Base-by-base conservation (phyloP, 2,329 filamentous ascomycete genomes). In the Pseudogymnoascus sp. region DNA sequence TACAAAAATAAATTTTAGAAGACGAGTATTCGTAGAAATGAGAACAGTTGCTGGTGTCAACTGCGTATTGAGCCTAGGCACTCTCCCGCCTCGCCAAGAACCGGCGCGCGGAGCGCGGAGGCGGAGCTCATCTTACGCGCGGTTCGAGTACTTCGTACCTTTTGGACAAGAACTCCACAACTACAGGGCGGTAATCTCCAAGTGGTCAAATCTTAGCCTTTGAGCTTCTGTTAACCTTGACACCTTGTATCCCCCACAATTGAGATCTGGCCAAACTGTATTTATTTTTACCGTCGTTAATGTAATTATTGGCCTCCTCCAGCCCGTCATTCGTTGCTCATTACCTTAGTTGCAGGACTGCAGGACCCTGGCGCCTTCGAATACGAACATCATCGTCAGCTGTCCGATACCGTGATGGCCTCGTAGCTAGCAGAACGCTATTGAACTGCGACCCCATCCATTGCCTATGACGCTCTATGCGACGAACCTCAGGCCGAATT, bases 231-330 rank as follows among this genome's bases (percentile, higher is more conserved):
- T 52, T 52, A 30, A 52, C 45, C 21, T 52, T 23, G 15, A 30
- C 45, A 52, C 45, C 45, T 52, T 52, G 45, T 52, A 52, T 52
- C 45, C 45, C 45, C 45, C 45, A 52, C 45, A 52, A 52, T 52
- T 52, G 45, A 10, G 13, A 30, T 52, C 15, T 19, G 45, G 23
- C 26, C 45, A 52, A 52, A 30, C 45, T 52, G 19, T 52, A 19
- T 52, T 30, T 52, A 30, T 30, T 52, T 30, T 30, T 28, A 52
- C 45, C 45, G 13, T 52, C 45, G 26, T 30, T 52, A 30, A 30
- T 28, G 23, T 48, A 28, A 48, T 52, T 30, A 52, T 52, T 52
- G 45, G 45, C 45, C 13, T 18, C 13, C 23, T 10, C 26, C n/a
- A 52, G 26, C 45, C 45, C 28, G 26, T 30, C 45, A 26, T 30